Evolutionary conservation across 352 stramenopile genomes (phyloP), one percentile per base, ranked within the genome.

Genomic region (Pelagophyceae sp.): DNA sequence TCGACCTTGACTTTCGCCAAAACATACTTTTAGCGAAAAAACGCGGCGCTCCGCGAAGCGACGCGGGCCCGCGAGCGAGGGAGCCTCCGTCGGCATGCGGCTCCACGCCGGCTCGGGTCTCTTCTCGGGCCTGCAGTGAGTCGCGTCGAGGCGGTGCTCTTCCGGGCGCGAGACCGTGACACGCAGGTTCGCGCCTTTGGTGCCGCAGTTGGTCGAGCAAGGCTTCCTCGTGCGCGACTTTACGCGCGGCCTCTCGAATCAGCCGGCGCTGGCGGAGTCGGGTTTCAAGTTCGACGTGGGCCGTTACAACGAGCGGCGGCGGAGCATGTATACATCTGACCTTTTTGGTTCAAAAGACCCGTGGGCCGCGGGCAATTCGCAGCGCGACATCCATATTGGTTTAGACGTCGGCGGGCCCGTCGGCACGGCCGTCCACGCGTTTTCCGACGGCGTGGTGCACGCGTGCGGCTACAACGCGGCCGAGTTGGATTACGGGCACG

Each of bases 401-500:
- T 80, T 91, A 64, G 86, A 91, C 78, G 81, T 91, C 50, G 83
- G 82, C 71, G 86, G 60, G 65, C 85, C 84, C 33, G 78, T 88
- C 2, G 82, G 83, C 19, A 89, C 84, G 3, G 40, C 77, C 29
- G 81, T 91, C 27, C 77, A 89, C 78, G 80, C 85, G 20, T 87
- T 88, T 81, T 40, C 65, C 19, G 76, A 87, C 81, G 87, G 85
- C 33, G 77, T 83, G 17, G 78, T 91, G 23, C 85, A 89, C 78
- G 82, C 79, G 29, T 80, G 78, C 11, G 87, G 87, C 20, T 90
- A 89, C 76, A 91, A 91, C 85, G 51, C 80, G 19, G 83, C 81
- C 29, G 37, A 82, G 20, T 84, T 84, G 20, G 87, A 91, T 79
- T 91, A 91, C 81, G 87, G 87, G 0, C 74, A 89, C 78, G 85